Conservation (phyloP, 192 early-diverging fungal genomes). For the Gryganskiella cystojenkinii region DNA sequence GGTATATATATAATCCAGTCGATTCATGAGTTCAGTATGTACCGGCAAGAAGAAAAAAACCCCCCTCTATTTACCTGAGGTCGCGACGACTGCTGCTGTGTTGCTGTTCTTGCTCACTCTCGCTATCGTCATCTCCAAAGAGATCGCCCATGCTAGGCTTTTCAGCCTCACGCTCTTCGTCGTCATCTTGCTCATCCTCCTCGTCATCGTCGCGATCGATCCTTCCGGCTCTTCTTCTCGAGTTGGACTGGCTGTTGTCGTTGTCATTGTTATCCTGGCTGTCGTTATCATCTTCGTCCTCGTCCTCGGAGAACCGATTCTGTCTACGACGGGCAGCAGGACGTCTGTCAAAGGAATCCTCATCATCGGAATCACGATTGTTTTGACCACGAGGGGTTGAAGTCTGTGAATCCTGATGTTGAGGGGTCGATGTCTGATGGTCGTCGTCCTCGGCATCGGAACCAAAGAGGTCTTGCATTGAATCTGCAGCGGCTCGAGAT, state of each 20-base stretch:
- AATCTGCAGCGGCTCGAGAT: conserved; percentile 32
- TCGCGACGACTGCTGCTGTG: conserved; percentile 3
- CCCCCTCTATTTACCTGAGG: no score
- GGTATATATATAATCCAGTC: background rate
- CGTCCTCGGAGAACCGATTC: conserved; percentile 42
- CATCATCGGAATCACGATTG: conserved; percentile 21
- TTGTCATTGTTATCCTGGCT: background rate
- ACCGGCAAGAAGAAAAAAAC: no score
- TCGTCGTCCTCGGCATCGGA: conserved; percentile 49
- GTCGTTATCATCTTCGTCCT: conserved; percentile 19
- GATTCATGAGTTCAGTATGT: no score
- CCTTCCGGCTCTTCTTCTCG: conserved; percentile 26
- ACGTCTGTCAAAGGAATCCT: conserved; percentile 7
- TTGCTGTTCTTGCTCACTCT: conserved; percentile 21
- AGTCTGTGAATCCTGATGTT: conserved; percentile 7
- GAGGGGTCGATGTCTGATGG: conserved; percentile 10
- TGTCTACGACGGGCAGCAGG: conserved; percentile 27
- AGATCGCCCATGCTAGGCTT: conserved; percentile 23
- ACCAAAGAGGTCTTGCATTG: conserved; percentile 45
- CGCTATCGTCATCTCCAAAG: conserved; percentile 41
- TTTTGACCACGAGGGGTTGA: background rate
- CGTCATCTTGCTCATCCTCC: conserved; percentile 21
- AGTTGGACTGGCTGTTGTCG: conserved; percentile 5
- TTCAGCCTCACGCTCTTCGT: conserved; percentile 2
- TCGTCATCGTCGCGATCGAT: conserved; percentile 44